These are phyloP conservation scores for Plenodomus lindquistii DNA, from an alignment of 2,329 filamentous ascomycete species.

Conservation along the genomic window DNA sequence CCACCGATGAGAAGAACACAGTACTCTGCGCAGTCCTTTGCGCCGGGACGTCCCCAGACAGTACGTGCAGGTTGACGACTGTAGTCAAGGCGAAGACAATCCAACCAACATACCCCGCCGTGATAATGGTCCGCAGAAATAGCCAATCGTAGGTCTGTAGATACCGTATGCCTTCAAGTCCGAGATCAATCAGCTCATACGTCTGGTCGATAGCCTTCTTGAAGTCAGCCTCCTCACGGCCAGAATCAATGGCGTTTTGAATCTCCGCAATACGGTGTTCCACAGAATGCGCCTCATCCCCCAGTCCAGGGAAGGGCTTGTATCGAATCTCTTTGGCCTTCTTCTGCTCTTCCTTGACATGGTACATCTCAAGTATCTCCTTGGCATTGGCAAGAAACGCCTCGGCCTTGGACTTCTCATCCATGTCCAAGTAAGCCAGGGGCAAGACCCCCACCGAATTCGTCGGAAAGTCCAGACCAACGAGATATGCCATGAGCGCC, in stretches of 20 bases:
- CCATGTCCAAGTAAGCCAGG: constrained; percentile 75
- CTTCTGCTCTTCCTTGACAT: constrained; percentile 88
- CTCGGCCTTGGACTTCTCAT: constrained; percentile 75
- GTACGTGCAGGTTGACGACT: constrained; percentile 84
- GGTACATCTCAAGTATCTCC: constrained; percentile 93
- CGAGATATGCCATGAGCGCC: constrained; percentile 91
- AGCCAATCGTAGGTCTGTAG: constrained; percentile 99
- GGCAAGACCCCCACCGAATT: constrained; percentile 96
- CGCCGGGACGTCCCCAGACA: constrained; percentile 69
- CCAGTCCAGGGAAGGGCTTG: constrained; percentile 72
- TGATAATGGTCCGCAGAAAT: constrained; percentile 87
- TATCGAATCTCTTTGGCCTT: constrained; percentile 75
- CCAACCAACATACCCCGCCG: constrained; percentile 91
- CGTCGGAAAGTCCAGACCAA: constrained; percentile 85
- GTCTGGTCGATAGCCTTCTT: constrained; percentile 81
- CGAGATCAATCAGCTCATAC: constrained; percentile 73
- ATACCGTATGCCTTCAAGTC: constrained; percentile 83
- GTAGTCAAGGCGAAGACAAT: constrained; percentile 89
- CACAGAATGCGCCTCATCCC: constrained; percentile 63
- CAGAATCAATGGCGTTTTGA: constrained; percentile 64
- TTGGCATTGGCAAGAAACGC: constrained; percentile 83
- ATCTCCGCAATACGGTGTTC: constrained; percentile 72
- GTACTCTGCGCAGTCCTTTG: constrained; percentile 64
- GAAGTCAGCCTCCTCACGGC: constrained; percentile 68
- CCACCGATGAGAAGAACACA: constrained; percentile 72